Conservation (phyloP, 441 rosid species). For the Eugenia klotzschiana region DNA sequence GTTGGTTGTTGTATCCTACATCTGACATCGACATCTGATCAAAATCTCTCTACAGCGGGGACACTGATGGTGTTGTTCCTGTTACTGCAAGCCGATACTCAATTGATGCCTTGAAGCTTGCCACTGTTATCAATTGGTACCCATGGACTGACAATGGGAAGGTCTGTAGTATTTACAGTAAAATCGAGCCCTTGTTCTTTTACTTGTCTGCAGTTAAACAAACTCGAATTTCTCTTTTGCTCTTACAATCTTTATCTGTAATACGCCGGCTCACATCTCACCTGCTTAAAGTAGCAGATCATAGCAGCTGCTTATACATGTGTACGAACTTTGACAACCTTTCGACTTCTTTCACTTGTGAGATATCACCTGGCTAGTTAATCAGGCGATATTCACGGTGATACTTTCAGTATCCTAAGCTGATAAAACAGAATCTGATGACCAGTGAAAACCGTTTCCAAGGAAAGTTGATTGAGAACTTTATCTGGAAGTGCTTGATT, state of each 20-base stretch:
- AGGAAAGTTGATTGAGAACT: neutral
- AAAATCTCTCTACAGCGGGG: slow-evolving; percentile 47
- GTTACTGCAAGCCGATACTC: slow-evolving; percentile 78
- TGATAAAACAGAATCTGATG: neutral
- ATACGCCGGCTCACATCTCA: neutral
- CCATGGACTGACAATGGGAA: slow-evolving; percentile 68
- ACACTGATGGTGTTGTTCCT: slow-evolving; percentile 80
- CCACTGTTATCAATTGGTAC: slow-evolving; percentile 61
- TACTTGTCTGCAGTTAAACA: neutral
- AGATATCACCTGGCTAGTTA: neutral
- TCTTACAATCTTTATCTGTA: neutral
- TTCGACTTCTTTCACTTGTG: neutral
- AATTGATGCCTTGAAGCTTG: slow-evolving; percentile 59
- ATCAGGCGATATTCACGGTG: neutral
- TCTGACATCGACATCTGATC: neutral
- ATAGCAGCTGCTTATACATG: neutral
- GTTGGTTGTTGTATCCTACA: neutral
- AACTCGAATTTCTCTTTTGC: neutral
- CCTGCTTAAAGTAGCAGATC: neutral
- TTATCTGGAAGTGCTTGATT: neutral
- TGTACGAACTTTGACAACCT: neutral
- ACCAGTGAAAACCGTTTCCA: neutral
- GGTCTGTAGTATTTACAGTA: slow-evolving; percentile 20
- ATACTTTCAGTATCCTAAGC: neutral
- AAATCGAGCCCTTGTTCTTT: neutral